Base-by-base conservation (phyloP, 805 yeast genomes). In the Phaffomyces opuntiae region DNA sequence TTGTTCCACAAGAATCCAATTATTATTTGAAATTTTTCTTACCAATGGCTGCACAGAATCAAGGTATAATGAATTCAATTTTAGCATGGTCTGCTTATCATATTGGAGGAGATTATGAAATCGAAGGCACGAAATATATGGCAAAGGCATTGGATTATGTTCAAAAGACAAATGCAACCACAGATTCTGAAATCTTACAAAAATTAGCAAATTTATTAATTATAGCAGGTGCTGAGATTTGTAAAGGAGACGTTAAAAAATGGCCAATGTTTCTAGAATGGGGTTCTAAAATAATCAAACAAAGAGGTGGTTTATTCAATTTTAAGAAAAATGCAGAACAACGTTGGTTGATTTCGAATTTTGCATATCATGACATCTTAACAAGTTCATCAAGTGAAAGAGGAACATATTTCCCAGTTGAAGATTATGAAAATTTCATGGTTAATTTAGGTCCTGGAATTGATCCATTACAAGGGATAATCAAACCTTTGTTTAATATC, bases 281-380 rank as follows among this genome's bases (percentile, higher is more conserved):
- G 72, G 88, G 89, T 2, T 81, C 87, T 39, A 74, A 75, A 46
- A 65, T 86, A 26, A 74, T 87, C 35, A 67, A 70, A 45, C 61
- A 69, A 44, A 73, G 79, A 49, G 91, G 90, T 13, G 91, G 91
- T 0, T 62, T 83, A 17, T 59, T 63, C 38, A 64, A 62, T 36
- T 72, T 80, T 61, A 74, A 73, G 53, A 68, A 66, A 29, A 73
- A 75, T 55, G 76, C 76, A 50, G 81, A 78, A 26, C 65, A 80
- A 51, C 78, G 81, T 50, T 86, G 90, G 83, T 67, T 86, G 43
- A 77, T 83, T 19, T 78, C 87, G 9, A 85, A 81, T 62, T 87
- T 83, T 64, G 87, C 88, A 1, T 87, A 86, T 59, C 93, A 86
- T 60, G 95, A 86, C 59, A 73, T 87, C 31, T 68, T 83, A 51